These are phyloP conservation scores for Triticum aestivum DNA, from an alignment of 176 grass and related monocot species.

Conservation along the genomic window DNA sequence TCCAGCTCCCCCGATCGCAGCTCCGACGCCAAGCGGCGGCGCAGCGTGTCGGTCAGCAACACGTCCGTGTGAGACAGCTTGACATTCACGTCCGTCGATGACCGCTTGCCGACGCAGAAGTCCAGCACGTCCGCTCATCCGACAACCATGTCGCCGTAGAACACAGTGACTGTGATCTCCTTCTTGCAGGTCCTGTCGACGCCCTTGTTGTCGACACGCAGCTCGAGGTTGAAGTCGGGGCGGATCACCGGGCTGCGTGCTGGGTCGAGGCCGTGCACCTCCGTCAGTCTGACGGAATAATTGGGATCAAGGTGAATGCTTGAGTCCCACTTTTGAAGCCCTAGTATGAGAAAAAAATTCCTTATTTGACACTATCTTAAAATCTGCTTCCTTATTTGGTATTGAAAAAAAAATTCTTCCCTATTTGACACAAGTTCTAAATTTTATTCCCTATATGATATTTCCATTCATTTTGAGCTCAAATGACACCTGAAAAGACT, in stretches of 20 bases:
- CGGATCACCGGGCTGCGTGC: background rate
- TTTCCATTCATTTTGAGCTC: too few relatives aligned
- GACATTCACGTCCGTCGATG: background rate
- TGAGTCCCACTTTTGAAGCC: background rate
- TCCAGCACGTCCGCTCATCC: background rate
- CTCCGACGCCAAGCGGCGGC: background rate
- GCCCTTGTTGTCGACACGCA: background rate
- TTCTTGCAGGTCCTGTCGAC: background rate
- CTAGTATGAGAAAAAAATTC: background rate
- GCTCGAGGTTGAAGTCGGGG: background rate
- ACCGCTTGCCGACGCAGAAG: background rate
- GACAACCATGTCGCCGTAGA: background rate
- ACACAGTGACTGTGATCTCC: background rate
- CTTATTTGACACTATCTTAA: too few relatives aligned
- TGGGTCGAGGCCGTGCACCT: background rate
- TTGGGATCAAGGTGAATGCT: background rate
- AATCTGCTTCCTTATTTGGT: too few relatives aligned
- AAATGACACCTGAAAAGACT: too few relatives aligned
- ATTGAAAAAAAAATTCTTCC: too few relatives aligned
- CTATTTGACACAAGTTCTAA: too few relatives aligned
- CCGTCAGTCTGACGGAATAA: background rate
- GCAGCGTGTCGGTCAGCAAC: background rate
- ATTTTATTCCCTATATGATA: too few relatives aligned
- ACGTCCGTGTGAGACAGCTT: background rate
- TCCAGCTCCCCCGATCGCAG: background rate